Evolutionary conservation across 2,329 filamentous ascomycete genomes (phyloP).

Genomic region (Apiospora malaysiana): DNA sequence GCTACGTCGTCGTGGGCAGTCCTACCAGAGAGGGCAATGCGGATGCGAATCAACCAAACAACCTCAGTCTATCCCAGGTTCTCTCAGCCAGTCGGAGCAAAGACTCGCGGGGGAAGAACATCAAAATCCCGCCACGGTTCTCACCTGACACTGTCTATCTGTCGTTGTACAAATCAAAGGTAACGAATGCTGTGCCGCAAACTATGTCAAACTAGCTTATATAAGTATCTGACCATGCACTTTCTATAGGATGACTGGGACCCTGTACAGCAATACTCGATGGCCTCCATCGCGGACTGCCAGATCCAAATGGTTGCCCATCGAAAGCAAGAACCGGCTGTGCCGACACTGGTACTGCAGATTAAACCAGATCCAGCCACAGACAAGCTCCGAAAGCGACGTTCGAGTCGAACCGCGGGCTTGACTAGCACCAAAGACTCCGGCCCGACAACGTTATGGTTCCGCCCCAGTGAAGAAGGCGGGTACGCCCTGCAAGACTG

Average conservation of each 20-base stretch:
- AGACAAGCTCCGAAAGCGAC: slow-evolving; percentile 67
- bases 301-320: slow-evolving; percentile 64
- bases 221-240: slow-evolving; percentile 32
- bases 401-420: slow-evolving; percentile 67
- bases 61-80: slow-evolving; percentile 46
- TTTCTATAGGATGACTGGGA: slow-evolving; percentile 54
- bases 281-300: slow-evolving; percentile 60
- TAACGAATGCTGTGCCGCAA: slow-evolving; percentile 33
- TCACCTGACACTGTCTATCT: slow-evolving; percentile 53
- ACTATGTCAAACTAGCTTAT: slow-evolving; percentile 27
- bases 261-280: slow-evolving; percentile 58
- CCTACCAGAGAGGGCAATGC: slow-evolving; percentile 40
- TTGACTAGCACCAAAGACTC: slow-evolving; percentile 59
- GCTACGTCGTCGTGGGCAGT: slow-evolving; percentile 63
- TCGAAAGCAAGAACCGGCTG: slow-evolving; percentile 64
- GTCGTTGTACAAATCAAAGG: slow-evolving; percentile 63
- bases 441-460: slow-evolving; percentile 57
- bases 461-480: slow-evolving; percentile 61
- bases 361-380: slow-evolving; percentile 56
- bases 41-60: slow-evolving; percentile 30
- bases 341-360: slow-evolving; percentile 65
- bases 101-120: slow-evolving; percentile 42
- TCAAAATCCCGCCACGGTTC: slow-evolving; percentile 43
- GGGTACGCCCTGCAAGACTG: slow-evolving; percentile 63
- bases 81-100: slow-evolving; percentile 46